A percentile compares a stretch with the other conserved stretches of the same genome.
Conservation (phyloP, 1,284 basidiomycete species). For the Hypsizygus ulmarius region DNA sequence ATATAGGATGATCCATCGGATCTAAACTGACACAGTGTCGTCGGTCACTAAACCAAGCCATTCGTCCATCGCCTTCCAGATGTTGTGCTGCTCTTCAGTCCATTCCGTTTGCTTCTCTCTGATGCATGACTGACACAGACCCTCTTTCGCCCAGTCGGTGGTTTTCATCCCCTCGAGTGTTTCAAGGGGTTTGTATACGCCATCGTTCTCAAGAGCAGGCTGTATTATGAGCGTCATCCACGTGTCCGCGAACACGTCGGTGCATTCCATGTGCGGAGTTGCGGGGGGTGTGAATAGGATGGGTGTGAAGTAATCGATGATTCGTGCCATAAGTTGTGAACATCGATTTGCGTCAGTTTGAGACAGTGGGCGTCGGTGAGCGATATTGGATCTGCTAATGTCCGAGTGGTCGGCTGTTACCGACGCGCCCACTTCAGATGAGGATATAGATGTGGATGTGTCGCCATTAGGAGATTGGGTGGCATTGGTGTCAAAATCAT, state of each 20-base stretch:
- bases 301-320: slow-evolving; percentile 68
- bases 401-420: not conserved
- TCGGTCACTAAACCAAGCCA: slow-evolving; percentile 41
- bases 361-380: slow-evolving; percentile 18
- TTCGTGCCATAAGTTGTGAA: slow-evolving; percentile 40
- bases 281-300: slow-evolving; percentile 67
- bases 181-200: slow-evolving; percentile 66
- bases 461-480: not conserved
- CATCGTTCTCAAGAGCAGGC: slow-evolving; percentile 54
- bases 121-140: slow-evolving; percentile 57
- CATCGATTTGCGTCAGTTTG: slow-evolving; percentile 32
- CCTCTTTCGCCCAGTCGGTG: slow-evolving; percentile 55
- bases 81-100: slow-evolving; percentile 52
- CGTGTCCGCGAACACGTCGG: slow-evolving; percentile 61
- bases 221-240: slow-evolving; percentile 69
- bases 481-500: slow-evolving; percentile 34
- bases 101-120: slow-evolving; percentile 62
- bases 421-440: slow-evolving; percentile 1
- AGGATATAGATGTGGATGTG: not conserved
- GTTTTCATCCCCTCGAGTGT: slow-evolving; percentile 56
- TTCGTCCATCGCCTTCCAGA: slow-evolving; percentile 60
- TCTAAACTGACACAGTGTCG: not conserved
- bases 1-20: not conserved
- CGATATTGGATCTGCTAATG: not conserved
- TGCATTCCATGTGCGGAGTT: slow-evolving; percentile 69